Base-by-base conservation (phyloP, 1,284 basidiomycete genomes). In the Melanopsichium pennsylvanicum region DNA sequence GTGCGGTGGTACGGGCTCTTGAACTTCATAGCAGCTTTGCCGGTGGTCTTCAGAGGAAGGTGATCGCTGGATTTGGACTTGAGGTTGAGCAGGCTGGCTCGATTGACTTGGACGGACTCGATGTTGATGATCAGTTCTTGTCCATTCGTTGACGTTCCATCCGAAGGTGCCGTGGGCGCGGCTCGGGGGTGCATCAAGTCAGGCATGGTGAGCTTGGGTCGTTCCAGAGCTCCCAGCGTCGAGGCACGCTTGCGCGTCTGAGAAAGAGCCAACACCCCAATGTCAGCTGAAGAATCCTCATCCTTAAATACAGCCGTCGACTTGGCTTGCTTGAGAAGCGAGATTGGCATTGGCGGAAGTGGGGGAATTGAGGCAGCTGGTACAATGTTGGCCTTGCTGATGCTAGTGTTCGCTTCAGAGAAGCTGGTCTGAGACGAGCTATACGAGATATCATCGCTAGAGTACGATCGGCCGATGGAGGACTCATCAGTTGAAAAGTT, bases 351-450 rank as follows among this genome's bases (percentile, higher is more conserved):
- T 1, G 57, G 67, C 9, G 67, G 61, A 35, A 70, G 48, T 16
- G 67, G 61, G 13, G 67, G 67, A 0, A 61, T 23, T 2, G 49
- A 60, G 22, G 48, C 61, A 29, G 61, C 67, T 11, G 60, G 48
- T 10, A 70, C 61, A 11, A 70, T 25, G 45, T 56, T 70, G 37
- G 61, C 67, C 35, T 70, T 70, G 39, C 57, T 51, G 35, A 70
- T 38, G 67, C 67, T 70, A n/a, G 61, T 54, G 19, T 60, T 56
- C 12, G 54, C 51, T 29, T 70, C 66, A 32, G 46, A 11, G 33
- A 66, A 29, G 47, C 61, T 70, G 34, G 67, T 70, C 26, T 57
- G 55, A 27, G 66, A 70, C 7, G 66, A 70, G 56, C 55, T 60
- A 52, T 56, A 32, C 16, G 66, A 70, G 26, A 70, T 39, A 18